These are phyloP conservation scores for Gardenia jasminoides DNA, from an alignment of 257 asterid species.

Conservation along the genomic window DNA sequence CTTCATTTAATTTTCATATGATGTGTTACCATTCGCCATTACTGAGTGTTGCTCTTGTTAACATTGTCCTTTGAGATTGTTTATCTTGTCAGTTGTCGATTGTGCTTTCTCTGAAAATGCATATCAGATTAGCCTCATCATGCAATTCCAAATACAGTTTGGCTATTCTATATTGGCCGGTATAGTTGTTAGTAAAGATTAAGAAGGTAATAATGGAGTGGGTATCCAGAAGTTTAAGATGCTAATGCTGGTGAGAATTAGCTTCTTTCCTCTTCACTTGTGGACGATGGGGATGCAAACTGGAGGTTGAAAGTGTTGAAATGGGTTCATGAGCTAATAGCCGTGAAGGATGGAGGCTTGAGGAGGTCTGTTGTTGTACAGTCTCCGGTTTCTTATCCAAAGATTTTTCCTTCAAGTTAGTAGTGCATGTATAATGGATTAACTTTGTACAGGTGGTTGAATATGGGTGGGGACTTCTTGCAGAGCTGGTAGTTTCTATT, in stretches of 20 bases:
- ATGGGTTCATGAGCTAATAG: slow-evolving; percentile 91
- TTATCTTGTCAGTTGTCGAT: background rate
- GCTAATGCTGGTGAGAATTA: slow-evolving; percentile 36
- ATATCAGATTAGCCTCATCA: background rate
- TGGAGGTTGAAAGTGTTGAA: slow-evolving; percentile 96
- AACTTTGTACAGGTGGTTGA: slow-evolving; percentile 62
- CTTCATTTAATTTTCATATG: background rate
- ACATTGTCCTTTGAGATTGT: background rate
- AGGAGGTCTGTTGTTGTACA: slow-evolving; percentile 45
- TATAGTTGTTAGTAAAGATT: slow-evolving; percentile 33
- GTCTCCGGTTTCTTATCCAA: background rate
- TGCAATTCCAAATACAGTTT: background rate
- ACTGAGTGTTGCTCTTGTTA: background rate
- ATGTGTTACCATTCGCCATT: background rate
- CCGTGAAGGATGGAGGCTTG: slow-evolving; percentile 75
- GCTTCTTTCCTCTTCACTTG: slow-evolving; percentile 53
- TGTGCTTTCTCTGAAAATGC: background rate
- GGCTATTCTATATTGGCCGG: slow-evolving; percentile 1
- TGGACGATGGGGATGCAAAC: slow-evolving; percentile 99
- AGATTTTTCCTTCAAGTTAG: slow-evolving; percentile 6
- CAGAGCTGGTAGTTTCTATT: slow-evolving; percentile 83
- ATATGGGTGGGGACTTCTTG: slow-evolving; percentile 93
- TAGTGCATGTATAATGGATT: slow-evolving; percentile 1
- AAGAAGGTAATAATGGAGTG: slow-evolving; percentile 63
- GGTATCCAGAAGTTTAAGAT: slow-evolving; percentile 76